Base-by-base conservation (phyloP, 495 filamentous ascomycete genomes). In the Annulohypoxylon bovei region DNA sequence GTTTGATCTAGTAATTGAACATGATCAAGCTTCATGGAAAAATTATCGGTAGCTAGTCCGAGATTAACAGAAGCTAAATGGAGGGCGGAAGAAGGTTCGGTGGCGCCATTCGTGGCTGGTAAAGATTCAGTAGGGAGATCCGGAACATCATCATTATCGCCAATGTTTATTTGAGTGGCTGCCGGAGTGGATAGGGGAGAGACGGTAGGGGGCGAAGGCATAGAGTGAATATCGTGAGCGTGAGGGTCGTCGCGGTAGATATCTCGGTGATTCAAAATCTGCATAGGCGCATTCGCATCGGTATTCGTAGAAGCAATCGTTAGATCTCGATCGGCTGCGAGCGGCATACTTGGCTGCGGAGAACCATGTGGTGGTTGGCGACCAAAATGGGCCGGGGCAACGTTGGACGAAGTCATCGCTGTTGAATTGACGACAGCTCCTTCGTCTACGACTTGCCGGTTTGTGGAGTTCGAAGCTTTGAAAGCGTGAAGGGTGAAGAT, bases 341-440 rank as follows among this genome's bases (percentile, higher is more conserved):
- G 40, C 33, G 59, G 52, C 33, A 59, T 52, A 23, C 49, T 52
- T 55, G 57, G 67, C 42, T 47, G 50, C 5, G 65, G 58, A 58
- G 73, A 70, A 46, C 14, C 47, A 32, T 61, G 22, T 37, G 35
- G 12, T 40, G 64, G 28, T 25, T 62, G 60, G 25, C 25, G 72
- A 62, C 64, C 68, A 47, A 20, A 4, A 59, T 66, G 42, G 72
- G 73, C 53, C 72, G 67, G 54, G 67, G 61, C 72, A 69, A 60
- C 70, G 66, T 70, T 70, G 72, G 76, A 78, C 76, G 76, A 78
- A 78, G 76, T 78, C 76, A 78, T 78, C 76, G 76, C 76, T 76
- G 46, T 72, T 75, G 59, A 56, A 61, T 67, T 49, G 49, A 55
- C 66, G 65, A 78, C 76, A 76, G 76, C 76, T 78, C 76, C 65